Evolutionary conservation across 768 basidiomycete genomes (phyloP), one percentile per base, ranked within the genome.

Genomic region (Neoboletus brunneissimus): DNA sequence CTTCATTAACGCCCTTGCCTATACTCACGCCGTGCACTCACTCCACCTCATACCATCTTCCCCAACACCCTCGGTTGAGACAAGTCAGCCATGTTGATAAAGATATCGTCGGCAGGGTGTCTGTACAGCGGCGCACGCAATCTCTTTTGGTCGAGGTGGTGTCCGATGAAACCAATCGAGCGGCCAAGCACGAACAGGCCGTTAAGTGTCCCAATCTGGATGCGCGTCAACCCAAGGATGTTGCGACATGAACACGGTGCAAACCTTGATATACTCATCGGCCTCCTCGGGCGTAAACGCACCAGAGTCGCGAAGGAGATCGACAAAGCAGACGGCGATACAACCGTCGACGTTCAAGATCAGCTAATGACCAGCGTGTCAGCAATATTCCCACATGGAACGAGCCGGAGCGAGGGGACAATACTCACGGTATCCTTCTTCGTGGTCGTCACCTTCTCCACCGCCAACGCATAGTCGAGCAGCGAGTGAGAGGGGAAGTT

Each of bases 271-370:
- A 80, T 98, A 98, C 75, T 98, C 96, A 53, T 94, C 89, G 7
- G 94, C 95, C 75, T 98, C 96, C 56, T 98, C 95, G 12, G 88
- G 81, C 1, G 89, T 92, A 83, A 99, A 98, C 9, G 95, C 95
- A 55, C 95, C 95, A 53, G 83, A 86, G 72, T 94, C 92, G 38
- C 89, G 85, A 60, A 97, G 84, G 50, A 98, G 82, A 75, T 98
- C 95, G 62, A 95, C 93, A 80, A 97, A 97, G 79, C 90, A 95
- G 58, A 92, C 94, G 41, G 93, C 93, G 60, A 96, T 94, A 76
- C 90, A 93, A 35, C 94, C 94, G 60, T 97, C 95, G 61, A 98
- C 93, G 76, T 98, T 98, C 55, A 98, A 81, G 77, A 98, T 96
- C 67, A 96, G 85, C 85, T 88, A 59, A 16, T 32, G 10, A 22